phyloP scores from a whole-genome alignment of 2,329 filamentous ascomycete species.

The Tolypocladium tropicale region DNA sequence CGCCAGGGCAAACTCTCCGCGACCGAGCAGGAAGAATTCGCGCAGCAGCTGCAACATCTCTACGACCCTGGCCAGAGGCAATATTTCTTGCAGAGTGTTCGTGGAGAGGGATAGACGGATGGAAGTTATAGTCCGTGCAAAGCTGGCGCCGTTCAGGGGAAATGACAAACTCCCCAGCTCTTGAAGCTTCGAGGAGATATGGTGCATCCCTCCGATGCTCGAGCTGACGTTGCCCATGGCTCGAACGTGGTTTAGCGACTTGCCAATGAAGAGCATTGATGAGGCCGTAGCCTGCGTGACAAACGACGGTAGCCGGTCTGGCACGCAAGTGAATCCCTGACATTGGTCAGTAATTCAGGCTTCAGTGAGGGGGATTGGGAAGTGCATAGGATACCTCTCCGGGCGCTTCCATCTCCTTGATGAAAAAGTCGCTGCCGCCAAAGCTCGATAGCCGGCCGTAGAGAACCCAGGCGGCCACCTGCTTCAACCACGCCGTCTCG shows the following conservation, averaged over 20 bases:
- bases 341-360: background rate
- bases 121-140: constrained; percentile 61
- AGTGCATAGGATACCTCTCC: constrained; percentile 26
- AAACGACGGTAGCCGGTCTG: constrained; percentile 63
- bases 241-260: constrained; percentile 76
- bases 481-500: constrained; percentile 85
- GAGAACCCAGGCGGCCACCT: constrained; percentile 81
- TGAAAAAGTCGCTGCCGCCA: constrained; percentile 79
- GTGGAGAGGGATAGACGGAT: constrained; percentile 77
- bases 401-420: constrained; percentile 40
- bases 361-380: background rate
- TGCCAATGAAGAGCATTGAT: constrained; percentile 85
- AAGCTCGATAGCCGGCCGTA: constrained; percentile 75
- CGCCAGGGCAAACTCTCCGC: constrained; percentile 85
- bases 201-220: constrained; percentile 39
- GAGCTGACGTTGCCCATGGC: constrained; percentile 37
- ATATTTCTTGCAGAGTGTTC: constrained; percentile 69
- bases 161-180: constrained; percentile 59
- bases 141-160: constrained; percentile 61
- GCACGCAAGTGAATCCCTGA: constrained; percentile 48
- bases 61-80: constrained; percentile 68
- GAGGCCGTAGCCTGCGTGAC: constrained; percentile 63
- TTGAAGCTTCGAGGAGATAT: constrained; percentile 58
- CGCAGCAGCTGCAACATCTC: constrained; percentile 69
- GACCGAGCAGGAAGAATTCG: constrained; percentile 77